These are phyloP conservation scores for Globisporangium megalacanthum DNA, from an alignment of 352 stramenopile genomes.

Conservation along the genomic window DNA sequence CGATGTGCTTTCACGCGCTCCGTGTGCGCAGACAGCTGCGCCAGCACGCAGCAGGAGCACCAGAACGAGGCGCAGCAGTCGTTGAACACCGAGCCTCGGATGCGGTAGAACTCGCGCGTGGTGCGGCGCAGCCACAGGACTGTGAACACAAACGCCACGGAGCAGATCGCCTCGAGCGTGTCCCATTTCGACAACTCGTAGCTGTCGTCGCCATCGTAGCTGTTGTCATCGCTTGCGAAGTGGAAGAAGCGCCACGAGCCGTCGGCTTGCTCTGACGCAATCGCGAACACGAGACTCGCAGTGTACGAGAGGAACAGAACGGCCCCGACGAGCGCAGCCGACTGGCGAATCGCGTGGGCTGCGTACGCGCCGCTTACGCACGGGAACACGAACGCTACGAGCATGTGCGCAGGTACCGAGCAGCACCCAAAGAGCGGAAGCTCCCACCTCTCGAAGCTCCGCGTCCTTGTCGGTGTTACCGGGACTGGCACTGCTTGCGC, in stretches of 20 bases:
- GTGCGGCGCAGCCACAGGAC: neutral
- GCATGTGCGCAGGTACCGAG: neutral
- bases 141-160: neutral
- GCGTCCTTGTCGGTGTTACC: neutral
- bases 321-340: neutral
- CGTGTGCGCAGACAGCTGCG: constrained; percentile 21
- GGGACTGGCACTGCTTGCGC: neutral
- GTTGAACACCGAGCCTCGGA: constrained; percentile 10
- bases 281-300: neutral
- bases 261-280: neutral
- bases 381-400: neutral
- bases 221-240: neutral
- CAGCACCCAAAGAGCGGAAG: neutral
- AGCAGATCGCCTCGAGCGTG: neutral
- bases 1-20: constrained; percentile 11
- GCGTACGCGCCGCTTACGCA: neutral
- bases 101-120: constrained; percentile 3
- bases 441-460: neutral
- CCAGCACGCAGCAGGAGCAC: constrained; percentile 21
- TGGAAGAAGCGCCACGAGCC: neutral
- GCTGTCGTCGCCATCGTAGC: neutral
- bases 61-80: constrained; percentile 15
- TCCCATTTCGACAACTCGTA: neutral
- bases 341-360: neutral
- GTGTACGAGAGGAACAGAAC: neutral